Evolutionary conservation across 805 yeast species (phyloP).

Genomic region (Saccharomycopsis capsularis): DNA sequence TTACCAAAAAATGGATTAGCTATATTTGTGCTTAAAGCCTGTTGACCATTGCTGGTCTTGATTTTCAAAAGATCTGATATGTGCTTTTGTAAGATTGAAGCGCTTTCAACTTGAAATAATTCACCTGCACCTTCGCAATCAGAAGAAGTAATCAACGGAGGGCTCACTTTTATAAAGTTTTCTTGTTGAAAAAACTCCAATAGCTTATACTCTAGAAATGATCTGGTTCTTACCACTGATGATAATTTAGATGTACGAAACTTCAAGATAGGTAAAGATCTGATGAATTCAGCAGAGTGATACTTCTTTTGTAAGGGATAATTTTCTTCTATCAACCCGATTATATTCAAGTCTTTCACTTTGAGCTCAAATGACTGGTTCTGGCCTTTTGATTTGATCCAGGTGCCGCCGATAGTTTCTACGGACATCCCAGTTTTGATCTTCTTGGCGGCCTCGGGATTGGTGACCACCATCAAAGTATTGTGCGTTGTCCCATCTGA

Average conservation of each 20-base stretch:
- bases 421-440: conserved; percentile 45
- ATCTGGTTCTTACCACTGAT: conserved; percentile 65
- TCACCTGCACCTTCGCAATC: conserved; percentile 99
- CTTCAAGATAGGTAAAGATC: conserved; percentile 70
- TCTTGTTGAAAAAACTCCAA: conserved; percentile 45
- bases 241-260: conserved; percentile 65
- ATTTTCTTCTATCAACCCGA: conserved; percentile 54
- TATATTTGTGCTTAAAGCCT: conserved; percentile 22
- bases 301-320: conserved; percentile 84
- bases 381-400: conserved; percentile 43
- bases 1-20: conserved; percentile 50
- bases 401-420: conserved; percentile 40
- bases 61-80: background rate
- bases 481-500: conserved; percentile 64
- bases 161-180: conserved; percentile 65
- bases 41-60: background rate
- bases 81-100: conserved; percentile 27
- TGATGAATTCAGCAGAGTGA: conserved; percentile 57
- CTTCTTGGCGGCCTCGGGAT: conserved; percentile 30
- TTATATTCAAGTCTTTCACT: conserved; percentile 31
- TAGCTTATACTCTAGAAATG: conserved; percentile 51
- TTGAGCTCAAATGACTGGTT: conserved; percentile 48
- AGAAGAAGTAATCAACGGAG: conserved; percentile 81
- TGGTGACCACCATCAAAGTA: conserved; percentile 45
- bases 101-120: conserved; percentile 52